Evolutionary conservation across 1,139 yeast species (phyloP).

Genomic region (Candida sp.): DNA sequence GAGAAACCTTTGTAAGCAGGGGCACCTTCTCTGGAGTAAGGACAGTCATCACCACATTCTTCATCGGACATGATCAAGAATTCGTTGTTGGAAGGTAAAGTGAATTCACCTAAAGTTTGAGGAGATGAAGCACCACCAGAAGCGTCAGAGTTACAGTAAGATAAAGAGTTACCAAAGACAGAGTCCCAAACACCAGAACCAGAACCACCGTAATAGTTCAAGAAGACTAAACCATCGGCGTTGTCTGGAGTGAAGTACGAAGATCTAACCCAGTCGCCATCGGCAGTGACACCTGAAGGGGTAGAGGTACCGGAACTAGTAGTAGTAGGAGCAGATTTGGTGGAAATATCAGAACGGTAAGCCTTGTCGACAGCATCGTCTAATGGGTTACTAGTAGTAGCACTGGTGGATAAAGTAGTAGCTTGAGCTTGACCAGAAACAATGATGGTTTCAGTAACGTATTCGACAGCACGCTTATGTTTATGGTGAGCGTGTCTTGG

Average conservation of each 20-base stretch:
- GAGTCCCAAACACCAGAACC: slow-evolving; percentile 81
- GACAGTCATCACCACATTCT: slow-evolving; percentile 58
- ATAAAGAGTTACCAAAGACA: slow-evolving; percentile 87
- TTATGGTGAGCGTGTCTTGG: slow-evolving; percentile 52
- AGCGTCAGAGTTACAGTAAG: slow-evolving; percentile 79
- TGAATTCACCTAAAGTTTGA: slow-evolving; percentile 49
- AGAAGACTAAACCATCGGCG: slow-evolving; percentile 70
- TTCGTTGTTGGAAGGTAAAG: slow-evolving; percentile 57
- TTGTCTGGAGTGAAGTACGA: slow-evolving; percentile 66
- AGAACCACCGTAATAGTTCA: slow-evolving; percentile 81
- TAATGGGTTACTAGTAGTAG: slow-evolving; percentile 26
- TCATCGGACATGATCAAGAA: slow-evolving; percentile 57
- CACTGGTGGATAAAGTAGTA: slow-evolving; percentile 27
- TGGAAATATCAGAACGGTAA: slow-evolving; percentile 7
- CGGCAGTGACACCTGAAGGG: slow-evolving; percentile 25
- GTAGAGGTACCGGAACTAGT: slow-evolving; percentile 40
- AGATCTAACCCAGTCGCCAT: slow-evolving; percentile 69
- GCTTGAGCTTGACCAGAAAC: slow-evolving; percentile 57
- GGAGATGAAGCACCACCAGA: slow-evolving; percentile 60
- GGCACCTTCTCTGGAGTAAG: slow-evolving; percentile 67
- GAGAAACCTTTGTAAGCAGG: slow-evolving; percentile 74
- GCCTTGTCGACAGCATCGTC: slow-evolving; percentile 14
- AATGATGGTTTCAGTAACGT: slow-evolving; percentile 73
- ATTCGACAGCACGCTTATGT: slow-evolving; percentile 62
- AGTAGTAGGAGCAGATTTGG: slow-evolving; percentile 20